phyloP scores from a whole-genome alignment of 139 green algal genomes.

The Closterium sp. region DNA sequence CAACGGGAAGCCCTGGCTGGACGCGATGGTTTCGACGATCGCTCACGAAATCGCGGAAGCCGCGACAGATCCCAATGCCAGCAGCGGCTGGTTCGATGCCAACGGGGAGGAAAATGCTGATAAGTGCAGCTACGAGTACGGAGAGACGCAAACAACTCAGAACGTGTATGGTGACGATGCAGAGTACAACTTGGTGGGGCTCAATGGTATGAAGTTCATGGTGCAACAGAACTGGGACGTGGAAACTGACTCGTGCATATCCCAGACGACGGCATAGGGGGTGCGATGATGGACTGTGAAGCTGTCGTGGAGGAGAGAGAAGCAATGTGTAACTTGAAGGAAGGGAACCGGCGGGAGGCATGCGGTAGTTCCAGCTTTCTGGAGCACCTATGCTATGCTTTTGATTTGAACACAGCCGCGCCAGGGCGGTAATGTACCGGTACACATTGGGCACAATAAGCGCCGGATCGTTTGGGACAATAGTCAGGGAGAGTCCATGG shows the following conservation, averaged over 20 bases:
- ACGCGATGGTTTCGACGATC: constrained; percentile 4
- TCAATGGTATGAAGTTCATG: background rate
- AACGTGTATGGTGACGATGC: background rate
- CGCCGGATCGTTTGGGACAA: no score
- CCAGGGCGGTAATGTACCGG: background rate
- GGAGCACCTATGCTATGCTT: background rate
- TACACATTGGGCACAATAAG: background rate
- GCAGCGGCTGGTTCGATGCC: background rate
- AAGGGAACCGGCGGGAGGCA: no score
- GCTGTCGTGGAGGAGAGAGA: background rate
- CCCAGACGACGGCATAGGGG: background rate
- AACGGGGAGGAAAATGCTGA: background rate
- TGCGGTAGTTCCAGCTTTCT: background rate
- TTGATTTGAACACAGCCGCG: background rate
- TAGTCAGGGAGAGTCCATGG: no score
- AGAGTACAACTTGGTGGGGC: background rate
- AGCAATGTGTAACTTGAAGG: background rate
- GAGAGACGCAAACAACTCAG: background rate
- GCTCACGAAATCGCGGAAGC: constrained; percentile 3
- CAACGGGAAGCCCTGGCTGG: background rate
- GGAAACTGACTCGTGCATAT: background rate
- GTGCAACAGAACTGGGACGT: background rate
- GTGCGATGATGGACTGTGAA: background rate
- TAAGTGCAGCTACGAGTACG: background rate
- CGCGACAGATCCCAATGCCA: background rate